phyloP scores from a whole-genome alignment of 139 green algal genomes.

The Chlamydomonas incerta region DNA sequence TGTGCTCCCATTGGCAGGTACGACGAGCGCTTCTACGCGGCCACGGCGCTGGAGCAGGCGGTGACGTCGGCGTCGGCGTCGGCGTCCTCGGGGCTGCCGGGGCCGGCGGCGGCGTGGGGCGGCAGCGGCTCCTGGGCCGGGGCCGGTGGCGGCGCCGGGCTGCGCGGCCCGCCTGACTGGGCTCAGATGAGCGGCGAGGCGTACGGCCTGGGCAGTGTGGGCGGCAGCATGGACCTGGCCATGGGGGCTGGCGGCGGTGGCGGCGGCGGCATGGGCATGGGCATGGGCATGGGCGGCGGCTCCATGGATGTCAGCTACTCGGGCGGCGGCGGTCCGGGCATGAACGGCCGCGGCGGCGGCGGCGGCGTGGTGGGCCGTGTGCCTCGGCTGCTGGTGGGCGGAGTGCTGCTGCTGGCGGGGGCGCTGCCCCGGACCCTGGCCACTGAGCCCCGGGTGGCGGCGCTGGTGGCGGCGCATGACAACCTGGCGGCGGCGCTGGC shows the following conservation, averaged over 20 bases:
- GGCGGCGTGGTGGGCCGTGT: not conserved
- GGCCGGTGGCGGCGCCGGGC: not conserved
- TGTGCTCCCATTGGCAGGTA: too few species aligned
- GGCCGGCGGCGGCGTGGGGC: not conserved
- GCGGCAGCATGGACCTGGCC: too few species aligned
- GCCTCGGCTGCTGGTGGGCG: not conserved
- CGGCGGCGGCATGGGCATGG: not conserved
- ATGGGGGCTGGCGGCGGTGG: not conserved
- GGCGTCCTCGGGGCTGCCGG: too few species aligned
- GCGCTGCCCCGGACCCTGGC: not conserved
- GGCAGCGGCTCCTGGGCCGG: too few species aligned
- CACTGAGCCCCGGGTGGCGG: not conserved
- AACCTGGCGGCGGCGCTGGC: not conserved
- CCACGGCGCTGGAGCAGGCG: not conserved
- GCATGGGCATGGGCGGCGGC: not conserved
- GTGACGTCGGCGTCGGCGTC: not conserved
- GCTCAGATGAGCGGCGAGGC: too few species aligned
- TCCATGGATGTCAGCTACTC: not conserved
- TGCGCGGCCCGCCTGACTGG: not conserved
- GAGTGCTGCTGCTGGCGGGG: constrained; percentile 1
- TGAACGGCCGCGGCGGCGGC: not conserved
- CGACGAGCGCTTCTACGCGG: not conserved
- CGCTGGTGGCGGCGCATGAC: constrained; percentile 1
- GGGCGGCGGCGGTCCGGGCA: too few species aligned
- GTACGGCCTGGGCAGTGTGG: not conserved